These are phyloP conservation scores for Fonsecaea nubica DNA, from an alignment of 2,329 filamentous ascomycete genomes.

Conservation along the genomic window DNA sequence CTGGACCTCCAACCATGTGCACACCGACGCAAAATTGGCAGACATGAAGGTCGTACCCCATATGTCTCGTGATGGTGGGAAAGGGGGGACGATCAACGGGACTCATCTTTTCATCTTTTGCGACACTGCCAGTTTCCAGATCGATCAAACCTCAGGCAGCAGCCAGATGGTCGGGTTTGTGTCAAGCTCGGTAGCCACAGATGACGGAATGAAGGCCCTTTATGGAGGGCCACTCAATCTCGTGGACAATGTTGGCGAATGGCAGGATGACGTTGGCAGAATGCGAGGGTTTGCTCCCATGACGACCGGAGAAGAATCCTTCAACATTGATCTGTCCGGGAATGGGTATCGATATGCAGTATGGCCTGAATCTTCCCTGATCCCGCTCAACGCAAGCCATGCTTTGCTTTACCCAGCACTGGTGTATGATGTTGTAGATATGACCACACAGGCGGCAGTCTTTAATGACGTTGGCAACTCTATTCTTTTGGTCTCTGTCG, in stretches of 20 bases:
- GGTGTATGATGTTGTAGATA: slow-evolving; percentile 44
- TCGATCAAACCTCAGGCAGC: slow-evolving; percentile 31
- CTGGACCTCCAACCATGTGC: slow-evolving; percentile 32
- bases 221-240: slow-evolving; percentile 40
- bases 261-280: slow-evolving; percentile 43
- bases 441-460: slow-evolving; percentile 38
- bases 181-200: slow-evolving; percentile 44
- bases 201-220: slow-evolving; percentile 42
- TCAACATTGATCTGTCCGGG: slow-evolving; percentile 44
- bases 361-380: slow-evolving; percentile 45
- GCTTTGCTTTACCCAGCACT: slow-evolving; percentile 44
- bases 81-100: slow-evolving; percentile 44
- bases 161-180: slow-evolving; percentile 43
- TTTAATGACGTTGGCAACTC: slow-evolving; percentile 44
- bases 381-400: slow-evolving; percentile 42
- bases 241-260: slow-evolving; percentile 44
- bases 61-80: slow-evolving; percentile 44
- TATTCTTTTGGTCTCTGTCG: slow-evolving; percentile 41
- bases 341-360: slow-evolving; percentile 44
- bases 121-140: slow-evolving; percentile 43
- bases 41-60: slow-evolving; percentile 40
- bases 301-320: slow-evolving; percentile 44
- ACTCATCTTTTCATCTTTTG: slow-evolving; percentile 45
- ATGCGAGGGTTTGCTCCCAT: slow-evolving; percentile 44
- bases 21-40: slow-evolving; percentile 23